phyloP scores from a whole-genome alignment of 305 asterid species.

The Nicotiana rustica region DNA sequence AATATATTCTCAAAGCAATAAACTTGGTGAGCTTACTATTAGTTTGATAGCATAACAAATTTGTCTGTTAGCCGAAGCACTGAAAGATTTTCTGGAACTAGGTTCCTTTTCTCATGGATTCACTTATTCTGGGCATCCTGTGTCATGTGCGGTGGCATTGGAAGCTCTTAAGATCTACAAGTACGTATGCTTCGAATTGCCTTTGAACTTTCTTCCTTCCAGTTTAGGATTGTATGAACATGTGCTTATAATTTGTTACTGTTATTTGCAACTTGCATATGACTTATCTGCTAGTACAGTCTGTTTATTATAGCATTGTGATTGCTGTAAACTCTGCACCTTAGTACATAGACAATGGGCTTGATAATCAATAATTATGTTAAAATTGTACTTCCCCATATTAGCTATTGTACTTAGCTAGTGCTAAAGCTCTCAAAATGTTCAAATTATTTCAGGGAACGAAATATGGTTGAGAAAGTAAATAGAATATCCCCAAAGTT shows the following conservation, averaged over 20 bases:
- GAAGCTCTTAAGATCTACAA: slow-evolving; percentile 87
- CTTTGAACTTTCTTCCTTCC: not conserved
- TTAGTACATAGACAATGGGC: not conserved
- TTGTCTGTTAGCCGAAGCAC: not conserved
- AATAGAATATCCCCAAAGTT: slow-evolving; percentile 76
- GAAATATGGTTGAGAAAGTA: slow-evolving; percentile 71
- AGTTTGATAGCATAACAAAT: slow-evolving; percentile 13
- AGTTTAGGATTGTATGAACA: not conserved
- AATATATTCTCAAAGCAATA: slow-evolving; percentile 85
- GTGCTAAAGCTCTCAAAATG: not conserved
- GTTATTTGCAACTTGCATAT: not conserved
- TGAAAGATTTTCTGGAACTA: slow-evolving; percentile 35
- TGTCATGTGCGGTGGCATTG: slow-evolving; percentile 92
- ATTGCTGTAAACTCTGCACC: not conserved
- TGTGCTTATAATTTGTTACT: not conserved
- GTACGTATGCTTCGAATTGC: slow-evolving; percentile 49
- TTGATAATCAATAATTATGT: slow-evolving; percentile 25
- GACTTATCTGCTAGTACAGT: not conserved
- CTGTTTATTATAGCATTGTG: not conserved
- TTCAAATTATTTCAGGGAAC: slow-evolving; percentile 63
- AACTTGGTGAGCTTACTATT: slow-evolving; percentile 63
- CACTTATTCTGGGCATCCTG: slow-evolving; percentile 98
- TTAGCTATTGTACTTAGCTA: slow-evolving; percentile 22
- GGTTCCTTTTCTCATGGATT: slow-evolving; percentile 95
- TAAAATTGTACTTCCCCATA: not conserved